phyloP scores from a whole-genome alignment of 192 early-diverging fungal species.

The Linnemannia elongata region DNA sequence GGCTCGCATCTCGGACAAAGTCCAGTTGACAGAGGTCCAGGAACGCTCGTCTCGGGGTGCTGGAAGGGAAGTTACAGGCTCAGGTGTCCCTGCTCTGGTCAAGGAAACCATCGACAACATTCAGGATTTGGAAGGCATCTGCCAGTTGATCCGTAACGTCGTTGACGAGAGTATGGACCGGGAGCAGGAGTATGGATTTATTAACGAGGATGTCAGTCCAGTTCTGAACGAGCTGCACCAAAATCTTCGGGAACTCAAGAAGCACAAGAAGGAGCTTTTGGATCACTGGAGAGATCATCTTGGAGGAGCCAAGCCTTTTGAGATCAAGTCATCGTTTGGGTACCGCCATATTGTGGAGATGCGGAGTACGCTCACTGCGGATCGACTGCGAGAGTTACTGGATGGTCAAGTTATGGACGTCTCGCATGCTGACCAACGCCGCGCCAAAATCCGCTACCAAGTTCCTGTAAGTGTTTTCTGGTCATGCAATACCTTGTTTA shows the following conservation, averaged over 20 bases:
- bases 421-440: constrained; percentile 36
- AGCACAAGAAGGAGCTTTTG: constrained; percentile 14
- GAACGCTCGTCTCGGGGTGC: not conserved
- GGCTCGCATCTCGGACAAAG: constrained; percentile 32
- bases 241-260: constrained; percentile 23
- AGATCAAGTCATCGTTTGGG: constrained; percentile 54
- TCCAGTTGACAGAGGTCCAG: constrained; percentile 1
- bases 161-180: constrained; percentile 46
- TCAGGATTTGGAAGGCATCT: constrained; percentile 31
- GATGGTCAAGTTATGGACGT: constrained; percentile 42
- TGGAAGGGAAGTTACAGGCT: not conserved
- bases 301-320: constrained; percentile 39
- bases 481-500: too few species aligned
- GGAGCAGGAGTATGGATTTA: constrained; percentile 41
- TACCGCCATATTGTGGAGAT: constrained; percentile 53
- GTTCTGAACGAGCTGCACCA: constrained; percentile 22
- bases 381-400: constrained; percentile 20
- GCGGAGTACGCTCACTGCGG: constrained; percentile 33
- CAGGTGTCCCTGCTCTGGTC: constrained; percentile 12
- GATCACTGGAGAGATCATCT: constrained; percentile 35
- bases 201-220: constrained; percentile 43
- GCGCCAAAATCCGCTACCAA: constrained; percentile 44
- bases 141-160: constrained; percentile 38
- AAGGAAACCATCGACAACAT: constrained; percentile 33
- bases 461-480: constrained; percentile 25